Percentiles rank a stretch among this genome's conserved stretches.
Evolutionary conservation across 352 stramenopile species (phyloP).

Genomic region (Lagenidium giganteum): DNA sequence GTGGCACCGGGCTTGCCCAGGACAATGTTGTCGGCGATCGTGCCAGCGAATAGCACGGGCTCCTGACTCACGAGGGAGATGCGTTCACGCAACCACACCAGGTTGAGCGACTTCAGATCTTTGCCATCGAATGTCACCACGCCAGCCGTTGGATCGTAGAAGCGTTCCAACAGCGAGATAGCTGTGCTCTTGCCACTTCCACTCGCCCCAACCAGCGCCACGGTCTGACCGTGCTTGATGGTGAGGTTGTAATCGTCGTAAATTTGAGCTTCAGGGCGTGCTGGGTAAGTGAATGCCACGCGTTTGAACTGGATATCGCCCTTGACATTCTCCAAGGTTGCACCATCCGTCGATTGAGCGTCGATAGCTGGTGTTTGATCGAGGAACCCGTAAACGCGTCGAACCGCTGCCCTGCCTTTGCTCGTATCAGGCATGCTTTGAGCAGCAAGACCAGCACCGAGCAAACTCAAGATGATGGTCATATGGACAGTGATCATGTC

Average conservation of each 20-base stretch:
- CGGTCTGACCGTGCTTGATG: slow-evolving; percentile 39
- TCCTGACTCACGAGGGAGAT: slow-evolving; percentile 62
- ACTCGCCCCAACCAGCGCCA: slow-evolving; percentile 78
- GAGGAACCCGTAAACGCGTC: slow-evolving; percentile 42
- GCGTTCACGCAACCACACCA: slow-evolving; percentile 20
- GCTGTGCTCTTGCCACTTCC: slow-evolving; percentile 81
- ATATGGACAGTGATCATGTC: slow-evolving; percentile 37
- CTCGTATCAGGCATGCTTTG: slow-evolving; percentile 24
- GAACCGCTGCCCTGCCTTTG: slow-evolving; percentile 22
- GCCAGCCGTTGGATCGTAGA: slow-evolving; percentile 41
- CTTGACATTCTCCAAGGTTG: slow-evolving; percentile 2
- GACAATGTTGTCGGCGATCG: slow-evolving; percentile 36
- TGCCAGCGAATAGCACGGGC: slow-evolving; percentile 41
- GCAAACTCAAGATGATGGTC: slow-evolving; percentile 26
- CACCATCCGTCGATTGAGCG: slow-evolving; percentile 4
- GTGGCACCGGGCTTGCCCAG: slow-evolving; percentile 41
- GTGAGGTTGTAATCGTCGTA: slow-evolving; percentile 64
- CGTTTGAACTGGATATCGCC: slow-evolving; percentile 34
- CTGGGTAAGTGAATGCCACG: slow-evolving; percentile 58
- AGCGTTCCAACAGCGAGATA: slow-evolving; percentile 60
- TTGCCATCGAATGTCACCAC: slow-evolving; percentile 52
- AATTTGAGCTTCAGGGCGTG: slow-evolving; percentile 37
- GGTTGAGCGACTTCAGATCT: slow-evolving; percentile 46
- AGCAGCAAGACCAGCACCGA: slow-evolving; percentile 24
- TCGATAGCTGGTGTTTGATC: slow-evolving; percentile 35